A percentile compares a stretch with the other conserved stretches of the same genome.
phyloP scores from a whole-genome alignment of 2,329 filamentous ascomycete species.

The Sporothrix brunneoviolacea region DNA sequence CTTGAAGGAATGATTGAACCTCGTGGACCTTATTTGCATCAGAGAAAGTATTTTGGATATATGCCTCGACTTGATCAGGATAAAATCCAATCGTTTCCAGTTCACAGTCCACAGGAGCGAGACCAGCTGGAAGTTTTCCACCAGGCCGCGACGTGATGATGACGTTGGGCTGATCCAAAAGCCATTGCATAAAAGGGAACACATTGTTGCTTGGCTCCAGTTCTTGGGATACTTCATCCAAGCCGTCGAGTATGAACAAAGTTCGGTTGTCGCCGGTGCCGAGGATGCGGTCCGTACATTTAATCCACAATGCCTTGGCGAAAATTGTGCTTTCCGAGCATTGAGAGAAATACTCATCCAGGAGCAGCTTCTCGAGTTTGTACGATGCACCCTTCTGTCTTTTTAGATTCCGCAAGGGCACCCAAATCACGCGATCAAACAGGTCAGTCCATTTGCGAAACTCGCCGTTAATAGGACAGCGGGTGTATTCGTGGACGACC shows the following conservation, averaged over 20 bases:
- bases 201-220: constrained; percentile 17
- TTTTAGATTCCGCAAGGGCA: constrained; percentile 33
- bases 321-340: too few relatives aligned
- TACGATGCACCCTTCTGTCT: too few relatives aligned
- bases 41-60: too few relatives aligned
- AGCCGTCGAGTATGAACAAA: constrained; percentile 36
- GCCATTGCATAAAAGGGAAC: constrained; percentile 22
- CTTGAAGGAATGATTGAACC: too few relatives aligned
- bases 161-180: constrained; percentile 30
- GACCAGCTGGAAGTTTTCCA: background rate
- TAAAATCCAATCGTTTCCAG: background rate
- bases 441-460: background rate
- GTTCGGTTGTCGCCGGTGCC: constrained; percentile 19
- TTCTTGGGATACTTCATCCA: constrained; percentile 33
- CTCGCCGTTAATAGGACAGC: constrained; percentile 19
- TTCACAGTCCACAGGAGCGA: background rate
- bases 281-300: too few relatives aligned
- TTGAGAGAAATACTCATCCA: too few relatives aligned
- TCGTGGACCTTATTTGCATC: too few relatives aligned
- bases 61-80: background rate
- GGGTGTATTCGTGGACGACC: constrained; percentile 32
- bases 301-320: too few relatives aligned
- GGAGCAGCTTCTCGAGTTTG: too few relatives aligned
- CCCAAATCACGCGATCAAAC: constrained; percentile 34
- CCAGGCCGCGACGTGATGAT: constrained; percentile 29